Evolutionary conservation across 2,329 filamentous ascomycete genomes (phyloP).

Genomic region (Neofusicoccum umdonicola): DNA sequence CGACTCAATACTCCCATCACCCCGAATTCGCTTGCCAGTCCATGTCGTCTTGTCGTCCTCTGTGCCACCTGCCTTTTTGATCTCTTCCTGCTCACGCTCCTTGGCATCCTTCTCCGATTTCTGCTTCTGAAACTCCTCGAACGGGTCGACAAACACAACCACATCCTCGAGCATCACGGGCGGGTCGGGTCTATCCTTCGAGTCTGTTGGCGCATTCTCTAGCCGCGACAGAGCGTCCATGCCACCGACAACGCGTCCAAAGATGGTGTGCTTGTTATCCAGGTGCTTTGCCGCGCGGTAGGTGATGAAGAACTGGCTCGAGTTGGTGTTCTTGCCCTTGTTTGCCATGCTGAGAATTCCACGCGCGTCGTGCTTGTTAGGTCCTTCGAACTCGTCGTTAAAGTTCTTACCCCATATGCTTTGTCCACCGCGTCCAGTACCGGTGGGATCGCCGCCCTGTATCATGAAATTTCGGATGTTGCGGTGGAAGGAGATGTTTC

Average conservation of each 20-base stretch:
- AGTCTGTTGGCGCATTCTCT: constrained; percentile 73
- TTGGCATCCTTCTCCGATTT: constrained; percentile 53
- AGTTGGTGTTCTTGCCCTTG: constrained; percentile 97
- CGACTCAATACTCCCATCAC: constrained; percentile 58
- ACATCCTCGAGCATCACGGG: constrained; percentile 74
- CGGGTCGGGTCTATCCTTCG: constrained; percentile 9
- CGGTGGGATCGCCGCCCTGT: constrained; percentile 90
- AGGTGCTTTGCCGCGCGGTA: constrained; percentile 84
- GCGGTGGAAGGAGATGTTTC: constrained; percentile 78
- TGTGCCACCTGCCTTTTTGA: constrained; percentile 64
- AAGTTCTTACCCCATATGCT: constrained; percentile 96
- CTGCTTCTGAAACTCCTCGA: constrained; percentile 85
- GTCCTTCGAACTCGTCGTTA: constrained; percentile 87
- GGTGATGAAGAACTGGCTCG: constrained; percentile 89
- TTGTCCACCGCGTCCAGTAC: constrained; percentile 83
- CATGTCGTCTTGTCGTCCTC: constrained; percentile 91
- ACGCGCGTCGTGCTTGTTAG: constrained; percentile 75
- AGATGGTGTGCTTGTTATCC: constrained; percentile 96
- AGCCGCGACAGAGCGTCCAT: constrained; percentile 69
- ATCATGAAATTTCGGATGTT: constrained; percentile 98
- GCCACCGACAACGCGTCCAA: constrained; percentile 79
- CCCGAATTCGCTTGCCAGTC: constrained; percentile 87
- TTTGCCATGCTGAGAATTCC: constrained; percentile 94
- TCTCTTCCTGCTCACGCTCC: constrained; percentile 62
- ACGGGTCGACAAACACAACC: constrained; percentile 87